Base-by-base conservation (phyloP, 352 stramenopile genomes). In the Globisporangium abappressorium region DNA sequence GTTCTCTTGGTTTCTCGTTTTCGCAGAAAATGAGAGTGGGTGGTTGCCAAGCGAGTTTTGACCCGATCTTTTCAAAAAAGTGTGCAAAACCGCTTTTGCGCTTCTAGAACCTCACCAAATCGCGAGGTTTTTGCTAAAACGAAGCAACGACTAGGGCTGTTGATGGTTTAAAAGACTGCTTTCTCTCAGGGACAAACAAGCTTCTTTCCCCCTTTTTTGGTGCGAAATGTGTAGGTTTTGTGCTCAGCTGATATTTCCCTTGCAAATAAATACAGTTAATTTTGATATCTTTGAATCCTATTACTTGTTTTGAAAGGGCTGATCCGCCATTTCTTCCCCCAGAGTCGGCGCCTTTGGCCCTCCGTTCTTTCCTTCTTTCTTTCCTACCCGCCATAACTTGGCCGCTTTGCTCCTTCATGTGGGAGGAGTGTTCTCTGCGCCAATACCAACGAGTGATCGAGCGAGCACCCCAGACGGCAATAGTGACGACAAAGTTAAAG, bases 321-420 rank as follows among this genome's bases (percentile, higher is more conserved):
- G 14, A 47, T 46, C 8, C 55, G 55, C 11, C 55, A 61, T 61
- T 61, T 61, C 56, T 61, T 61, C 30, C 55, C 30, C 56, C 20
- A 57, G 38, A 46, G 55, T 46, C 30, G 55, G 55, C 30, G 15
- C 22, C 14, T 11, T 7, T n/a, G 24, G n/a, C 49, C 51, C 26
- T 38, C 26, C 53, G 36, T 38, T 58, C 26, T 38, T 58, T 55
- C n/a, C 4, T 55, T 55, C 47, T 14, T 55, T 55, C 47, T 28
- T 61, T 47, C 56, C 56, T 61, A n/a, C 56, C 56, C 30, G 56
- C 36, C 36, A 47, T 61, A n/a, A n/a, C 28, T 61, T 43, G 22
- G 33, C 6, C 5, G 55, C 26, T 34, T 43, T 59, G 38, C 30
- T 61, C 20, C 22, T 58, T 58, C 14, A 58, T 38, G 54, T 18